Conservation (phyloP, 192 early-diverging fungal genomes). For the Coemansia sp. region DNA sequence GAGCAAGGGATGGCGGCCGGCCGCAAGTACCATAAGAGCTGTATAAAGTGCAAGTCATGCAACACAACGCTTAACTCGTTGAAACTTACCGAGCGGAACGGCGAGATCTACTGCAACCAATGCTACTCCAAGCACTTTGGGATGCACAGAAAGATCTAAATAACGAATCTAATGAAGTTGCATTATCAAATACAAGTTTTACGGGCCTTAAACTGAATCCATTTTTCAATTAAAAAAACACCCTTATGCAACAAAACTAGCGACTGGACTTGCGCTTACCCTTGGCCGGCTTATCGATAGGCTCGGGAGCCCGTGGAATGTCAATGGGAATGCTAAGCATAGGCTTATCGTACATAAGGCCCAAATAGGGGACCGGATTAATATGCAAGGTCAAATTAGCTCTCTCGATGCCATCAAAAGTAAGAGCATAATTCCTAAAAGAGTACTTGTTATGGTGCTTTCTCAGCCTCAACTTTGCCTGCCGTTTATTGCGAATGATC, state of each 20-base stretch:
- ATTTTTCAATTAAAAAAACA: too few relatives aligned
- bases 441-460: constrained; percentile 54
- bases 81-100: constrained; percentile 50
- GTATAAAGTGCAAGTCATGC: constrained; percentile 50
- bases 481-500: constrained; percentile 35
- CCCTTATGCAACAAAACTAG: too few relatives aligned
- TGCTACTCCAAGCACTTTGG: constrained; percentile 54
- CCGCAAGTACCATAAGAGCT: constrained; percentile 53
- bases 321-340: constrained; percentile 31
- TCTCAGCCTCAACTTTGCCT: constrained; percentile 42
- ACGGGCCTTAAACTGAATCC: too few relatives aligned
- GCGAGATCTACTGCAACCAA: constrained; percentile 50
- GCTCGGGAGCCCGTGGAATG: constrained; percentile 25
- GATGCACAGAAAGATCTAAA: constrained; percentile 25
- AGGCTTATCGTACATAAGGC: constrained; percentile 49
- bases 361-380: constrained; percentile 52
- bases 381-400: constrained; percentile 50
- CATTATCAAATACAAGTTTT: too few relatives aligned
- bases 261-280: not conserved
- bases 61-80: constrained; percentile 32
- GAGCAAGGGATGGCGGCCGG: constrained; percentile 48
- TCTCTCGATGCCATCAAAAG: constrained; percentile 31
- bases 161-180: too few relatives aligned
- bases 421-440: constrained; percentile 39
- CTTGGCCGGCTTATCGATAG: constrained; percentile 2